Conservation (phyloP, 768 basidiomycete species). For the Tremella fuciformis region DNA sequence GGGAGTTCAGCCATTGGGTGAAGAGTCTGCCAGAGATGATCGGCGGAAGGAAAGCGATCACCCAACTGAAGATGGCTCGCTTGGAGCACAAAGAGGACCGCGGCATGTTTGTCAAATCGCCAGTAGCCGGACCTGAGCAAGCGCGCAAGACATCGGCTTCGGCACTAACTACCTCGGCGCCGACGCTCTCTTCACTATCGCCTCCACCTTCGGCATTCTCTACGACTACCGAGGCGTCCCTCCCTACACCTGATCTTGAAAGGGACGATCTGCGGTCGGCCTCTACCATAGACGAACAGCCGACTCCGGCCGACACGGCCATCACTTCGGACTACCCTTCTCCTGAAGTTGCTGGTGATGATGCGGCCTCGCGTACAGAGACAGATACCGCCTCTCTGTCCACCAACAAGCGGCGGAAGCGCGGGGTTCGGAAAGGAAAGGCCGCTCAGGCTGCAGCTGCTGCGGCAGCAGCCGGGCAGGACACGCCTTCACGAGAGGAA, state of each 20-base stretch:
- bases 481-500: slow-evolving; percentile 52
- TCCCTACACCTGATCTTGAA: slow-evolving; percentile 34
- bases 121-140: slow-evolving; percentile 14
- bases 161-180: slow-evolving; percentile 36
- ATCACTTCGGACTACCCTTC: slow-evolving; percentile 12
- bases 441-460: slow-evolving; percentile 54
- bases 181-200: slow-evolving; percentile 11
- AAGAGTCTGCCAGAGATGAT: slow-evolving; percentile 74
- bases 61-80: slow-evolving; percentile 33
- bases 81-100: slow-evolving; percentile 10
- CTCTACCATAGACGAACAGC: slow-evolving; percentile 37
- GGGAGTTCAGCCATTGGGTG: slow-evolving; percentile 81
- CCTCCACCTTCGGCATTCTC: slow-evolving; percentile 6
- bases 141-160: slow-evolving; percentile 37
- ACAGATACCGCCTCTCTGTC: slow-evolving; percentile 63
- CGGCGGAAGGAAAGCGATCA: slow-evolving; percentile 49
- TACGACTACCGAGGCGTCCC: background rate
- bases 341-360: slow-evolving; percentile 15
- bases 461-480: slow-evolving; percentile 40
- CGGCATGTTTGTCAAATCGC: slow-evolving; percentile 36
- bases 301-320: slow-evolving; percentile 26
- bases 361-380: slow-evolving; percentile 22
- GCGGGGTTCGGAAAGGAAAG: slow-evolving; percentile 81
- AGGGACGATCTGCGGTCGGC: slow-evolving; percentile 33
- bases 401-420: slow-evolving; percentile 74